Evolutionary conservation across 78 protist genomes (phyloP).

Genomic region (slime mould (Dictyostelium discoideum)): dicty_2.7 NC_007089.4:945501-946000

Average conservation of each 20-base stretch:
- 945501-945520: not conserved
- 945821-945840: not conserved
- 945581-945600: not conserved
- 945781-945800: not conserved
- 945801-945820: not conserved
- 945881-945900: not conserved
- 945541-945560: not conserved
- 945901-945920: constrained; percentile 9
- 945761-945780: not conserved
- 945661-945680: not conserved
- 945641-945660: not conserved
- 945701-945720: constrained; percentile 11
- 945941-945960: not conserved
- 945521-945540: not conserved
- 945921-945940: constrained; percentile 23
- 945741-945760: not conserved
- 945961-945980: not conserved
- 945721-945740: constrained; percentile 1
- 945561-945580: not conserved
- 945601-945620: not conserved
- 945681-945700: not conserved
- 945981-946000: not conserved
- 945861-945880: constrained; percentile 10
- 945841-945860: not conserved
- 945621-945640: not conserved